These are phyloP conservation scores for Crucihimalaya himalaica DNA, from an alignment of 345 rosid genomes.

Conservation along the genomic window DNA sequence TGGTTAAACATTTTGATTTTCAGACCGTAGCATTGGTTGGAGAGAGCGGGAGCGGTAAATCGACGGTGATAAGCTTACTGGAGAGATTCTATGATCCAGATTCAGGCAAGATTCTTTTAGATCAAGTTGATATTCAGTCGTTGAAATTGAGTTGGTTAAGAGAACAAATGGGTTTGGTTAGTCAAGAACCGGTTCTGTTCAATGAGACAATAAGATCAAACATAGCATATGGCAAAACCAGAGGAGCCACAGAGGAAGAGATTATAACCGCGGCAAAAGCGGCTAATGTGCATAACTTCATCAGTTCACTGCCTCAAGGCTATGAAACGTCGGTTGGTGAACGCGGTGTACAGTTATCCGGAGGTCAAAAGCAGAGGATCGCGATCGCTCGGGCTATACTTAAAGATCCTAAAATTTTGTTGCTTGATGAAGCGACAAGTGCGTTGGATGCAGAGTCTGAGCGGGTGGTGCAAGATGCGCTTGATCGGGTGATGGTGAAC, in stretches of 20 bases:
- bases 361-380: conserved; percentile 78
- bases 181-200: conserved; percentile 55
- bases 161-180: conserved; percentile 32
- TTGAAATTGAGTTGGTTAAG: conserved; percentile 52
- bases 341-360: conserved; percentile 46
- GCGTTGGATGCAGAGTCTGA: conserved; percentile 68
- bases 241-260: conserved; percentile 49
- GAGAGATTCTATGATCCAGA: conserved; percentile 53
- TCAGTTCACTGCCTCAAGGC: conserved; percentile 40
- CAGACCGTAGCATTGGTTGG: neutral
- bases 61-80: neutral
- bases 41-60: neutral
- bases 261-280: conserved; percentile 43
- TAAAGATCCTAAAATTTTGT: conserved; percentile 55
- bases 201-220: conserved; percentile 51
- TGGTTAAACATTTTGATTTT: neutral
- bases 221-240: conserved; percentile 57
- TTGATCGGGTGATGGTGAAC: conserved; percentile 28
- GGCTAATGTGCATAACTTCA: conserved; percentile 54
- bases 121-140: conserved; percentile 44
- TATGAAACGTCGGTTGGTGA: conserved; percentile 1
- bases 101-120: conserved; percentile 46
- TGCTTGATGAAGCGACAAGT: conserved; percentile 64
- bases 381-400: conserved; percentile 46
- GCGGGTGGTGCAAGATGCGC: conserved; percentile 44